Evolutionary conservation across 495 filamentous ascomycete species (phyloP), one percentile per base, ranked within the genome.

Genomic region (Penicillium ucsense): DNA sequence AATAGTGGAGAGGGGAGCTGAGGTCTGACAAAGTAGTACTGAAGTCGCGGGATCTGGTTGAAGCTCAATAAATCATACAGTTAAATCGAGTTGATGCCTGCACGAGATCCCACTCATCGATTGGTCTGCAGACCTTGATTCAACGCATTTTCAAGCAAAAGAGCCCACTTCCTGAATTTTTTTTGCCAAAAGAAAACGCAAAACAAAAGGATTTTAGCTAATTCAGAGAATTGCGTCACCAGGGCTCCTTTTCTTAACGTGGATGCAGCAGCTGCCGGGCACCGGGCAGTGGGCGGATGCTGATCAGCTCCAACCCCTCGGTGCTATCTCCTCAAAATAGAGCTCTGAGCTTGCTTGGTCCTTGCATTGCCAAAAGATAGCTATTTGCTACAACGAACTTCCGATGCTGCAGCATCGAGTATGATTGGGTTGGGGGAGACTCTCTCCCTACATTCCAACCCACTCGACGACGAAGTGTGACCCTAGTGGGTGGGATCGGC

Each of bases 381-480:
- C 38, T 33, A 43, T 12, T 31, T 44, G 8, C 34, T 28, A 29
- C 31, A 43, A 9, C 44, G 47, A 34, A 28, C 35, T 39, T 40
- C 41, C 42, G 41, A 41, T 39, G 4, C 35, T 37, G 36, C 11
- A 34, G 48, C 30, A 39, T 42, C 8, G 31, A 49, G 20, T 20
- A 49, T 55, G 49, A 55, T 54, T 47, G 12, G 41, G 43, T 49
- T 41, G 37, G 47, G 43, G 41, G 45, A 37, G 38, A 35, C 43
- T 45, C 39, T 31, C 42, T 43, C 54, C 54, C 54, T 57, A 43
- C 54, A 57, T 57, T 57, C 54, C 54, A 37, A 36, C 11, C 38
- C 35, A 41, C 44, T 35, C 35, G 47, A 29, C 49, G 30, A 29
- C 30, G 33, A 49, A 39, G 44, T 44, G 45, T 54, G 46, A 54